Evolutionary conservation across 1,284 basidiomycete species (phyloP).

Genomic region (Anthracocystis panici-leucophaei): DNA sequence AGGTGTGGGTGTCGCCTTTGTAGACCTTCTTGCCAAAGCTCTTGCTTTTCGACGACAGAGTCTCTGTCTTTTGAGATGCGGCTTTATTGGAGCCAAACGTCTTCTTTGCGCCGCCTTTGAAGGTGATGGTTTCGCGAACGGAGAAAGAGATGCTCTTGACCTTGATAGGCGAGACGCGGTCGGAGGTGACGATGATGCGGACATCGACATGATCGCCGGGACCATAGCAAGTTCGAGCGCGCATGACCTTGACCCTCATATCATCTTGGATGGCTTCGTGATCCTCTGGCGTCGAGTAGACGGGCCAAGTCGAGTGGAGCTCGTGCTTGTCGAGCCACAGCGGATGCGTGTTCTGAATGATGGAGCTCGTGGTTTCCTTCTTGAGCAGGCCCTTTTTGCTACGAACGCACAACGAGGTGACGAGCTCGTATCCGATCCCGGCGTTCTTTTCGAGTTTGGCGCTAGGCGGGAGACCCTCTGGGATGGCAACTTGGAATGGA

Average conservation of each 20-base stretch:
- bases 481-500: conserved; percentile 61
- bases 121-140: conserved; percentile 65
- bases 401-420: conserved; percentile 63
- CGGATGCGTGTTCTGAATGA: conserved; percentile 61
- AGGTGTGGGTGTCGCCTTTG: conserved; percentile 64
- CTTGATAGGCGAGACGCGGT: conserved; percentile 57
- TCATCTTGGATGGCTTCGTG: conserved; percentile 49
- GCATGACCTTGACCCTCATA: conserved; percentile 54
- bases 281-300: conserved; percentile 60
- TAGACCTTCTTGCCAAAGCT: conserved; percentile 64
- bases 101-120: conserved; percentile 52
- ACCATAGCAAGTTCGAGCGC: conserved; percentile 60
- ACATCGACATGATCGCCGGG: conserved; percentile 60
- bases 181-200: conserved; percentile 55
- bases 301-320: conserved; percentile 66
- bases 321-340: conserved; percentile 68
- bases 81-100: conserved; percentile 43
- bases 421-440: conserved; percentile 65
- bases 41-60: conserved; percentile 56
- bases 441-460: conserved; percentile 63
- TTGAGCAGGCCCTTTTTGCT: conserved; percentile 56
- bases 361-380: conserved; percentile 52
- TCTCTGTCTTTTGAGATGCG: conserved; percentile 55
- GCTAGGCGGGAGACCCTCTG: conserved; percentile 65
- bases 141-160: conserved; percentile 60